phyloP scores from a whole-genome alignment of 805 yeast species.

The Kuraishia floccosa region DNA sequence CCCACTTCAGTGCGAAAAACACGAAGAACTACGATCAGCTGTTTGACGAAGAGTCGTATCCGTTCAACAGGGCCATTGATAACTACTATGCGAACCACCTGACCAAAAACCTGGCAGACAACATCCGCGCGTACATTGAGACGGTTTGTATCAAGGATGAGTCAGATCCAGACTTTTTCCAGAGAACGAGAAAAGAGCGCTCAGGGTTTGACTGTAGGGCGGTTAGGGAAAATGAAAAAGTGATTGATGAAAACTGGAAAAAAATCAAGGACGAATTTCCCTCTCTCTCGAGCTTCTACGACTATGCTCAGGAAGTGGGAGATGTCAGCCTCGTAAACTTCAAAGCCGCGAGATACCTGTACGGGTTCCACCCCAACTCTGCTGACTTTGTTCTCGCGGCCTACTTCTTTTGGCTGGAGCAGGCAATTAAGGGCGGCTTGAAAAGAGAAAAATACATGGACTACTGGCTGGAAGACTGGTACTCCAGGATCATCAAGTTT shows the following conservation, averaged over 20 bases:
- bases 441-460: not conserved
- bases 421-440: not conserved
- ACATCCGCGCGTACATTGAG: not conserved
- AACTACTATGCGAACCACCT: not conserved
- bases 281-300: not conserved
- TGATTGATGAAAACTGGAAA: not conserved
- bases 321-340: too few species aligned
- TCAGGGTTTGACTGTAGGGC: slow-evolving; percentile 1
- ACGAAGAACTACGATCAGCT: not conserved
- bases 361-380: not conserved
- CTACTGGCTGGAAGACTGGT: not conserved
- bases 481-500: too few species aligned
- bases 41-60: not conserved
- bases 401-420: slow-evolving; percentile 1
- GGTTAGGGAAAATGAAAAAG: not conserved
- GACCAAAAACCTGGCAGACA: not conserved
- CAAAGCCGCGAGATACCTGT: not conserved
- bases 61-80: not conserved
- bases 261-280: not conserved
- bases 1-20: too few species aligned
- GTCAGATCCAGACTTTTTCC: slow-evolving; percentile 1
- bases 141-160: not conserved
- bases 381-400: not conserved
- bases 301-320: not conserved
- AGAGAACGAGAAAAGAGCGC: not conserved